A percentile compares a stretch with the other conserved stretches of the same genome.
Evolutionary conservation across 495 filamentous ascomycete genomes (phyloP).

Genomic region (Pseudevernia furfuracea): DNA sequence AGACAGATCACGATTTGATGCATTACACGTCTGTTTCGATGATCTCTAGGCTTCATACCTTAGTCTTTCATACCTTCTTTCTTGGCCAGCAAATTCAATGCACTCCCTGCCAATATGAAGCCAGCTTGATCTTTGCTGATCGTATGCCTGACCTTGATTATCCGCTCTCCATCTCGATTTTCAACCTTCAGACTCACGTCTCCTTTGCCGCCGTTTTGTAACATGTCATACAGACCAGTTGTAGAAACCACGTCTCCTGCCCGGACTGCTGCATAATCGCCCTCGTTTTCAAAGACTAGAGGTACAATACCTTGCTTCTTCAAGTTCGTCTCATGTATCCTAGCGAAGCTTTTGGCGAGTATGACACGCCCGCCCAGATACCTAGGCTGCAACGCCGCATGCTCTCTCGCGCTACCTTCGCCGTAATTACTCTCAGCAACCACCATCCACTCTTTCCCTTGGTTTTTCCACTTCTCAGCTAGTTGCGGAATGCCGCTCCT

Average conservation of each 20-base stretch:
- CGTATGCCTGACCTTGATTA: constrained; percentile 64
- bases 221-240: constrained; percentile 71
- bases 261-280: constrained; percentile 76
- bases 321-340: constrained; percentile 97
- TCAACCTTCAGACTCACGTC: constrained; percentile 59
- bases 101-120: constrained; percentile 90
- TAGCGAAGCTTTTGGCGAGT: constrained; percentile 82
- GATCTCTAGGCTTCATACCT: neutral
- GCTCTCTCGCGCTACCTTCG: constrained; percentile 88
- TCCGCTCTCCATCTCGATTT: constrained; percentile 52
- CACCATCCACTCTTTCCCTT: constrained; percentile 73
- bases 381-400: constrained; percentile 91
- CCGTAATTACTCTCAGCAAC: constrained; percentile 98
- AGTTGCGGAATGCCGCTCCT: constrained; percentile 72
- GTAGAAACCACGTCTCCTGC: constrained; percentile 78
- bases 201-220: constrained; percentile 72
- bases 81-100: constrained; percentile 78
- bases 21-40: neutral
- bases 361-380: constrained; percentile 87
- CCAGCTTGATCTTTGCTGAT: constrained; percentile 79
- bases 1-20: neutral
- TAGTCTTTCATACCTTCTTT: constrained; percentile 8
- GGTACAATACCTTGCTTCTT: constrained; percentile 99
- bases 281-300: constrained; percentile 74
- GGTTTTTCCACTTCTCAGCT: constrained; percentile 67